Conservation (phyloP, 768 basidiomycete species). For the Leccinum disarticulatum region DNA sequence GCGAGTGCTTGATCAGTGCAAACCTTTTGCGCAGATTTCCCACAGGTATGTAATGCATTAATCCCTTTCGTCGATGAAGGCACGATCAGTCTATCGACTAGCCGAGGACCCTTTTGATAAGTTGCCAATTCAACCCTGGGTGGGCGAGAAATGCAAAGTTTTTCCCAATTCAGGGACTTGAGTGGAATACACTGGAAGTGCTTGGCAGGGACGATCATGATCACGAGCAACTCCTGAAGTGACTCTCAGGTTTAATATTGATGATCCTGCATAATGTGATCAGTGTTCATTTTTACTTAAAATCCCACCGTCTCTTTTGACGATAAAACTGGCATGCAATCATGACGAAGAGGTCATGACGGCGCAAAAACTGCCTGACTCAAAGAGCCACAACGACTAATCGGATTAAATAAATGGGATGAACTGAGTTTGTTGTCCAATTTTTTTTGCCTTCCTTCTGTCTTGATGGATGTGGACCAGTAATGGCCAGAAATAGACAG, state of each 20-base stretch:
- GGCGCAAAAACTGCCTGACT: conserved; percentile 19
- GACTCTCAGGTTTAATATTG: background rate
- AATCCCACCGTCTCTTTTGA: conserved; percentile 3
- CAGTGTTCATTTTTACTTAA: background rate
- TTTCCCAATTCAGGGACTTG: background rate
- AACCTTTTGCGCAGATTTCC: background rate
- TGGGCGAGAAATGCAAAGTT: background rate
- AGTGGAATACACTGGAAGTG: background rate
- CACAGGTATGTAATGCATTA: background rate
- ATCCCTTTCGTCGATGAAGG: background rate
- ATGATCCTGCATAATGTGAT: conserved; percentile 18
- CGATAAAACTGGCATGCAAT: conserved; percentile 7
- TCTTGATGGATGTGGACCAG: no score
- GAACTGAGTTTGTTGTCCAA: background rate
- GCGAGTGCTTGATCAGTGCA: background rate
- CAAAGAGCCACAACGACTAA: background rate
- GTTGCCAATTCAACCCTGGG: background rate
- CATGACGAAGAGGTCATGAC: conserved; percentile 24
- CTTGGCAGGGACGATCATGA: background rate
- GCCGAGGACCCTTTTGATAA: background rate
- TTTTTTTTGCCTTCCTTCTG: no score
- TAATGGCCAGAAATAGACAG: conserved; percentile 13
- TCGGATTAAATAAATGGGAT: background rate
- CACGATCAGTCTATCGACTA: background rate
- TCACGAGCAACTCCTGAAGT: background rate